Percentiles rank a stretch among this genome's conserved stretches.
Conservation (phyloP, 208 protist species). For the Trypanosoma rangeli region DNA sequence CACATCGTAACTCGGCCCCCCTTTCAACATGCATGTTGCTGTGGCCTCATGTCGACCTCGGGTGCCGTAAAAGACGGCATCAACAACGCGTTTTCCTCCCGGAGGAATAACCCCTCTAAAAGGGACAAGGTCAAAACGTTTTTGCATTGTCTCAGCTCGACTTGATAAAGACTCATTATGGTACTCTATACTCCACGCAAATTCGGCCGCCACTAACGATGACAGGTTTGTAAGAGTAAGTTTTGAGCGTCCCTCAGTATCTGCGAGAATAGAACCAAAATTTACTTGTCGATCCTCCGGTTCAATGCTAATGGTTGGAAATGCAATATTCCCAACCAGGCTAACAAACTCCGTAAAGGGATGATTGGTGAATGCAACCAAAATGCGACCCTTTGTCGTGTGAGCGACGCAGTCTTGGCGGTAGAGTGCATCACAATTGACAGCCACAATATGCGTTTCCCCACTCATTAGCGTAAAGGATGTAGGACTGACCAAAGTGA, state of each 20-base stretch:
- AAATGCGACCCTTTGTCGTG: constrained; percentile 63
- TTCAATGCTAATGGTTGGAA: constrained; percentile 88
- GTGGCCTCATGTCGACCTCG: constrained; percentile 48
- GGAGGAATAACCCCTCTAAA: constrained; percentile 88
- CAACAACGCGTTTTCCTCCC: constrained; percentile 69
- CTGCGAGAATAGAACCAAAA: constrained; percentile 93
- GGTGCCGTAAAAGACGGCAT: constrained; percentile 89
- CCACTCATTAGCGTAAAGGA: constrained; percentile 68
- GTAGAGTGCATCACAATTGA: constrained; percentile 89
- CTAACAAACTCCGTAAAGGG: constrained; percentile 79
- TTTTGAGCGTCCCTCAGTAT: constrained; percentile 77
- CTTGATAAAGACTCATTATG: constrained; percentile 7
- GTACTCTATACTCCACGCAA: constrained; percentile 55
- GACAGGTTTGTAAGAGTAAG: constrained; percentile 88
- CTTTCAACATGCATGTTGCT: constrained; percentile 90
- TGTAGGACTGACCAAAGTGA: constrained; percentile 59
- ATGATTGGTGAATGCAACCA: constrained; percentile 90
- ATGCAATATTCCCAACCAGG: constrained; percentile 81
- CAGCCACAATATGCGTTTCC: constrained; percentile 75
- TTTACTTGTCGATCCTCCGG: constrained; percentile 52
- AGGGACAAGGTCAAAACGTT: constrained; percentile 94
- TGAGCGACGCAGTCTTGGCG: constrained; percentile 79
- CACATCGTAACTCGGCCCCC: constrained; percentile 91
- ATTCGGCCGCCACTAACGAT: constrained; percentile 61
- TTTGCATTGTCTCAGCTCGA: constrained; percentile 14